Conservation (phyloP, 1,284 basidiomycete genomes). For the Malassezia cuniculi region DNA sequence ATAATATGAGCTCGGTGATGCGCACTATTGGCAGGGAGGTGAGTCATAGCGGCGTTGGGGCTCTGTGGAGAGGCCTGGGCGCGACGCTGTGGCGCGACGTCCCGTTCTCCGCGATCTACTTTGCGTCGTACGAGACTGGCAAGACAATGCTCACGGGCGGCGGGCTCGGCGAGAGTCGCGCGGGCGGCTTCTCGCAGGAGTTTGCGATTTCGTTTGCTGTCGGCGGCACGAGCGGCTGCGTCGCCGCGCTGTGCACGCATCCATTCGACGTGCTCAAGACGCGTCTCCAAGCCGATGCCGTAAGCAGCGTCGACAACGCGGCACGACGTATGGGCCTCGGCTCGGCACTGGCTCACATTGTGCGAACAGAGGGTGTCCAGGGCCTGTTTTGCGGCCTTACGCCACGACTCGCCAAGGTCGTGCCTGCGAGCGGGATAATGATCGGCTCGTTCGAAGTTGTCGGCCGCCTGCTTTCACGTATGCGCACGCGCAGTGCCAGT, state of each 20-base stretch:
- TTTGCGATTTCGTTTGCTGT: slow-evolving; percentile 65
- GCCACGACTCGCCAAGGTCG: slow-evolving; percentile 85
- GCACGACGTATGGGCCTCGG: too few relatives aligned
- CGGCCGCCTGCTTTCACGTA: slow-evolving; percentile 15
- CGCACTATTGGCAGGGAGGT: slow-evolving; percentile 24
- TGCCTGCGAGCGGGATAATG: slow-evolving; percentile 97
- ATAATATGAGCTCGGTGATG: slow-evolving; percentile 21
- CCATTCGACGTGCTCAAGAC: slow-evolving; percentile 97
- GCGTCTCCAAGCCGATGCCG: slow-evolving; percentile 56
- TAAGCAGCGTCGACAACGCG: background rate
- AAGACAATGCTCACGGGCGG: slow-evolving; percentile 41
- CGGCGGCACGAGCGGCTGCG: slow-evolving; percentile 52
- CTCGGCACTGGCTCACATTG: slow-evolving; percentile 55
- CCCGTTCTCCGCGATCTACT: slow-evolving; percentile 87
- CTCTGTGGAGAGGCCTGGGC: slow-evolving; percentile 77
- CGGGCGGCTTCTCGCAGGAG: slow-evolving; percentile 49
- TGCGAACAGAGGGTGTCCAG: slow-evolving; percentile 61
- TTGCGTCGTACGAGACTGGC: slow-evolving; percentile 50
- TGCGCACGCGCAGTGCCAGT: slow-evolving; percentile 1
- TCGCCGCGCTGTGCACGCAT: slow-evolving; percentile 76
- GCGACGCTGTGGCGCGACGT: slow-evolving; percentile 93
- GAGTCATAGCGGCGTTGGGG: slow-evolving; percentile 29
- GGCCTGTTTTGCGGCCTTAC: slow-evolving; percentile 74
- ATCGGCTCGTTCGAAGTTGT: slow-evolving; percentile 82
- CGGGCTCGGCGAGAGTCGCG: slow-evolving; percentile 44